Evolutionary conservation across 2,329 filamentous ascomycete genomes (phyloP).

Genomic region (Hysterium pulicare): DNA sequence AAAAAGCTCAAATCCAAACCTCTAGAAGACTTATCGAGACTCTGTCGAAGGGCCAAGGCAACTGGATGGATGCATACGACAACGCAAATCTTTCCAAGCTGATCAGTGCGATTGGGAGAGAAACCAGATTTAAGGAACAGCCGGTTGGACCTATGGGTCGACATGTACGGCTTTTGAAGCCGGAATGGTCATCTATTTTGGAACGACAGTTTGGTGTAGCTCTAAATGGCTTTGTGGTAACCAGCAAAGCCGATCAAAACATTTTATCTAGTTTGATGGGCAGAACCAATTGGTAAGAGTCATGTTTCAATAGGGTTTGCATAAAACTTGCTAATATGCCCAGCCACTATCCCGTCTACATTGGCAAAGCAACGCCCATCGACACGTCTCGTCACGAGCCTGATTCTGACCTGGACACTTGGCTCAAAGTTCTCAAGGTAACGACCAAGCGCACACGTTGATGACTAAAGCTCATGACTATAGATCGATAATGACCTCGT

Average conservation of each 20-base stretch:
- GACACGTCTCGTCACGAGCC: constrained; percentile 70
- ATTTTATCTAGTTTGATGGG: constrained; percentile 65
- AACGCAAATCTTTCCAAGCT: constrained; percentile 57
- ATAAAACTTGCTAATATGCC: constrained; percentile 4
- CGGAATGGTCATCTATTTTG: constrained; percentile 78
- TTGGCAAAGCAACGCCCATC: constrained; percentile 56
- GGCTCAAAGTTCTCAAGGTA: constrained; percentile 69
- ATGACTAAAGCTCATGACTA: constrained; percentile 19
- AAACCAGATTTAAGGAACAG: constrained; percentile 63
- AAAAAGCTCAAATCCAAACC: constrained; percentile 51
- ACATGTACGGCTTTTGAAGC: constrained; percentile 71
- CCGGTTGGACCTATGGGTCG: constrained; percentile 83
- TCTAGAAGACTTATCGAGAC: constrained; percentile 49
- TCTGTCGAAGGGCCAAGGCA: constrained; percentile 57
- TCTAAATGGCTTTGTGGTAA: constrained; percentile 78
- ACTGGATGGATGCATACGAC: constrained; percentile 63
- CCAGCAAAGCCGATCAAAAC: constrained; percentile 70
- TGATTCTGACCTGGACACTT: constrained; percentile 67
- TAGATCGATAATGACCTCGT: constrained; percentile 76
- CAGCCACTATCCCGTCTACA: constrained; percentile 57
- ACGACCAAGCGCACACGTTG: too few relatives aligned
- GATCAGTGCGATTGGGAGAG: constrained; percentile 65
- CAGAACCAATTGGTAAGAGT: constrained; percentile 49
- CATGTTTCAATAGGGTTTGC: not conserved
- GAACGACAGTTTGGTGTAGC: constrained; percentile 70